Percentiles rank a stretch among this genome's conserved stretches.
These are phyloP conservation scores for Pythium utonaiense DNA, from an alignment of 352 stramenopile genomes.

Conservation along the genomic window DNA sequence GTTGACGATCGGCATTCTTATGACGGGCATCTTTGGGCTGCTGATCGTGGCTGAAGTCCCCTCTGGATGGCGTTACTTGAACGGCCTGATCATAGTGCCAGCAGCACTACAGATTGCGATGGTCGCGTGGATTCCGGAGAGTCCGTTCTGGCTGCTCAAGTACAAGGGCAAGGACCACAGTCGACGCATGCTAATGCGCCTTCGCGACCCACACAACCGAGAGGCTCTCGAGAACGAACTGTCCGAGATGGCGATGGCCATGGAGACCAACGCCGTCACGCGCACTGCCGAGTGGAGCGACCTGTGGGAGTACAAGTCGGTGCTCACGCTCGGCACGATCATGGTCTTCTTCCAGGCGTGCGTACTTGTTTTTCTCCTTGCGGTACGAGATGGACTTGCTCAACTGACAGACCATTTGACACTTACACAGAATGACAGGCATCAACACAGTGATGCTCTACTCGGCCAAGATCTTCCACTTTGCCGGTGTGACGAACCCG, in stretches of 20 bases:
- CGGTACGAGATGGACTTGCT: background rate
- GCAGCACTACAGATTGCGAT: constrained; percentile 57
- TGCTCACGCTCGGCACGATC: constrained; percentile 50
- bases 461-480: constrained; percentile 89
- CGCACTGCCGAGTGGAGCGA: constrained; percentile 35
- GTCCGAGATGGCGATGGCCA: constrained; percentile 52
- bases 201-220: constrained; percentile 32
- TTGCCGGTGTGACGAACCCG: constrained; percentile 84
- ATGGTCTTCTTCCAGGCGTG: constrained; percentile 82
- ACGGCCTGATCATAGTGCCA: constrained; percentile 64
- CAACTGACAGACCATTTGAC: background rate
- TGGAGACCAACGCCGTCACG: constrained; percentile 48
- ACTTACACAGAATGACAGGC: constrained; percentile 64
- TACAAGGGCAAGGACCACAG: constrained; percentile 44
- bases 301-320: constrained; percentile 54
- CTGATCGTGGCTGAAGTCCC: constrained; percentile 72
- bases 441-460: constrained; percentile 93
- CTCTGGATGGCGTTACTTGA: constrained; percentile 84
- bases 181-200: constrained; percentile 31
- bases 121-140: constrained; percentile 72
- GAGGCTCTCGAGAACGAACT: constrained; percentile 58
- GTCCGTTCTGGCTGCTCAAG: constrained; percentile 88
- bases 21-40: constrained; percentile 70
- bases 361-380: constrained; percentile 9
- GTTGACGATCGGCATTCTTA: constrained; percentile 86